Percentiles rank a stretch among this genome's conserved stretches.
Evolutionary conservation across 2,329 filamentous ascomycete genomes (phyloP).

Genomic region (Bipolaris zeicola): DNA sequence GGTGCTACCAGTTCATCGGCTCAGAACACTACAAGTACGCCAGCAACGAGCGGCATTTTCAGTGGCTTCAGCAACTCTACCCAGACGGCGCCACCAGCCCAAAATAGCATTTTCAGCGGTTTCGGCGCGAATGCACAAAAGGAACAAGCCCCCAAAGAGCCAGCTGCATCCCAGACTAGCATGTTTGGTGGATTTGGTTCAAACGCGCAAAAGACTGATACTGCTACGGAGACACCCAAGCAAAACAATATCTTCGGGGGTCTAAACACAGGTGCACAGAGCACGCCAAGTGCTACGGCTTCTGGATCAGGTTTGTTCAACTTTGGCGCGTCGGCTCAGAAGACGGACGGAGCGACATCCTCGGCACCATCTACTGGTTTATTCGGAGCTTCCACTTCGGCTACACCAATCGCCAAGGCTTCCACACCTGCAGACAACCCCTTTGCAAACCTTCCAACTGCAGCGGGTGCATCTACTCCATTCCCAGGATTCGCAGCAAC

Average conservation of each 20-base stretch:
- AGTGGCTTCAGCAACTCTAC: slow-evolving; percentile 11
- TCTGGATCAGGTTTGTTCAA: slow-evolving; percentile 21
- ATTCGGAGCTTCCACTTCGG: slow-evolving; percentile 17
- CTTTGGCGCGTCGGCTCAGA: slow-evolving; percentile 21
- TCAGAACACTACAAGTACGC: slow-evolving; percentile 16
- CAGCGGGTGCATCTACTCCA: slow-evolving; percentile 9
- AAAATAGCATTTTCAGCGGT: slow-evolving; percentile 18
- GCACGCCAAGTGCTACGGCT: slow-evolving; percentile 15
- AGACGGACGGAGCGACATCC: slow-evolving; percentile 16
- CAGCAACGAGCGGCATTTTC: slow-evolving; percentile 21
- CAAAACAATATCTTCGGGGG: slow-evolving; percentile 21
- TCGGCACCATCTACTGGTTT: slow-evolving; percentile 20
- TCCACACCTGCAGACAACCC: slow-evolving; percentile 20
- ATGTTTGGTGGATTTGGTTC: slow-evolving; percentile 27
- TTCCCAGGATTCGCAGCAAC: slow-evolving; percentile 16
- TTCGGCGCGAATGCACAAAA: slow-evolving; percentile 21
- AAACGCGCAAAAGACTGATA: slow-evolving; percentile 19
- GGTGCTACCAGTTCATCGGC: slow-evolving; percentile 21
- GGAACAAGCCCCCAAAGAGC: slow-evolving; percentile 5
- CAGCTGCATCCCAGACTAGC: slow-evolving; percentile 18
- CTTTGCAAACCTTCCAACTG: slow-evolving; percentile 21
- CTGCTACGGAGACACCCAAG: slow-evolving; percentile 9
- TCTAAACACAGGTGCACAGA: slow-evolving; percentile 18
- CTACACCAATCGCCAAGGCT: slow-evolving; percentile 9
- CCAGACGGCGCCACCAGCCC: slow-evolving; percentile 7